phyloP scores from a whole-genome alignment of 164 flowering plant genomes.

The Magnolia changhungtana region DNA sequence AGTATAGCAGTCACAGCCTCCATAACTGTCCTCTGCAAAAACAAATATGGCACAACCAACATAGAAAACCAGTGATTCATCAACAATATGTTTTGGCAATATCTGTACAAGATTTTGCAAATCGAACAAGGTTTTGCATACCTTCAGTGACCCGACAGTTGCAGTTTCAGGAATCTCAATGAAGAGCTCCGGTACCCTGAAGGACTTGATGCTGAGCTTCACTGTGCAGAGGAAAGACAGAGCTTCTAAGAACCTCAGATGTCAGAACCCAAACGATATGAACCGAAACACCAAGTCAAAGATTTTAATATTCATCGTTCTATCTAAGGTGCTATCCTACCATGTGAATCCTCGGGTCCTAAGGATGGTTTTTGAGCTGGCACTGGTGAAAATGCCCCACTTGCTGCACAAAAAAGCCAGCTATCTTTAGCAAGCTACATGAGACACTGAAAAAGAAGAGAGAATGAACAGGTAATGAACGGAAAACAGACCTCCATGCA shows the following conservation, averaged over 20 bases:
- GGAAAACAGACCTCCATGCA: conserved; percentile 36
- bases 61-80: not conserved
- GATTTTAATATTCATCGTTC: conserved; percentile 1
- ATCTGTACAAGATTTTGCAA: not conserved
- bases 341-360: conserved; percentile 61
- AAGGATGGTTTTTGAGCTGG: conserved; percentile 38
- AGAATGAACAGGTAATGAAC: not conserved
- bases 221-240: conserved; percentile 41
- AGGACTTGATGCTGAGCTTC: conserved; percentile 91
- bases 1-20: conserved; percentile 87
- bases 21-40: conserved; percentile 70
- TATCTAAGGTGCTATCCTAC: conserved; percentile 34
- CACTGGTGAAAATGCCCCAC: conserved; percentile 38
- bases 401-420: conserved; percentile 29
- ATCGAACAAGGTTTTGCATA: conserved; percentile 14
- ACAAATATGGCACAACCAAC: not conserved
- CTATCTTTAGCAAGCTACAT: not conserved
- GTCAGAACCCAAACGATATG: not conserved
- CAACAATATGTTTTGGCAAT: not conserved
- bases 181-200: conserved; percentile 89
- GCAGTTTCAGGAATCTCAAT: conserved; percentile 91
- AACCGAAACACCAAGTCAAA: conserved; percentile 16
- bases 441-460: not conserved
- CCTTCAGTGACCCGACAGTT: conserved; percentile 94
- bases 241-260: conserved; percentile 8